Evolutionary conservation across 2,329 filamentous ascomycete species (phyloP), one percentile per base, ranked within the genome.

Genomic region (Ceratocystis destructans): DNA sequence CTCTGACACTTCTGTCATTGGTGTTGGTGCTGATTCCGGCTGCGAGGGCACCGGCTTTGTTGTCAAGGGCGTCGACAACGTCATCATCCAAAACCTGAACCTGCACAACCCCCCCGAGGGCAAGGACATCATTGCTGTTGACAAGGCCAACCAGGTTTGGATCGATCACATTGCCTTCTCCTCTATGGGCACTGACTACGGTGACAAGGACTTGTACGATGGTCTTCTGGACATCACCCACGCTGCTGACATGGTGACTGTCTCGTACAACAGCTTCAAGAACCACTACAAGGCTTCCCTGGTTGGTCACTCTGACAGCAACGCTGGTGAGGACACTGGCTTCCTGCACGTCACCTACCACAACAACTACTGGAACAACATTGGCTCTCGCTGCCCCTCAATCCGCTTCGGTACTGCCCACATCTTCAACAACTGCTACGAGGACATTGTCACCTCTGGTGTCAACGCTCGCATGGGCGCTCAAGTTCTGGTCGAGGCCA

Each of bases 341-440:
- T 78, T 81, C 69, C 75, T 87, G 17, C 80, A 76, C 69, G 76
- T 87, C 25, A 86, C 84, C 28, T 84, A 83, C 71, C 77, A 78
- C 73, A 80, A 84, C 75, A 86, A 86, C 78, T 77, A 82, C 76
- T 86, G 78, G 76, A 70, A 74, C 68, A 85, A 86, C 74, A 74
- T 86, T 69, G 82, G 84, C 76, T 83, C 81, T 15, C 83, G 84
- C 65, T 76, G 75, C 0, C 84, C 84, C 0, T 82, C 79, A 2
- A 72, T 85, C 70, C 82, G 84, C 68, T 87, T 86, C 73, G 84
- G 84, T 5, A 86, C 82, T 5, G 83, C 77, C 3, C 84, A 87
- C 71, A 70, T 77, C 66, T 75, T 73, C 68, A 74, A 73, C 68
- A 71, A 69, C 59, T 81, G 79, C 75, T 81, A 78, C 73, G 73